These are phyloP conservation scores for Byssoonygena ceratinophila DNA, from an alignment of 2,329 filamentous ascomycete genomes.

Conservation along the genomic window DNA sequence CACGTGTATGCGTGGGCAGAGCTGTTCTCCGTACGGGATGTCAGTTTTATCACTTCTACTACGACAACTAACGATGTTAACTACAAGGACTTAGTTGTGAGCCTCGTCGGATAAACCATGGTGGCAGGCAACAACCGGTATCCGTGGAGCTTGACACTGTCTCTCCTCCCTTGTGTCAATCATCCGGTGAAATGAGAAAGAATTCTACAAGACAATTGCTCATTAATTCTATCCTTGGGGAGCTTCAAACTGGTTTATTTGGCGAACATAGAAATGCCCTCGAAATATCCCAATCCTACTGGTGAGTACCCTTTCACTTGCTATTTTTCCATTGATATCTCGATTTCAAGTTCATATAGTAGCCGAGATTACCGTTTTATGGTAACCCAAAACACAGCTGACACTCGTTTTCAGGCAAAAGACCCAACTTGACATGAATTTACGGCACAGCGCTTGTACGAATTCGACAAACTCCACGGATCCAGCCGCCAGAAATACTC, in stretches of 20 bases:
- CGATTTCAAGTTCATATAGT: no score
- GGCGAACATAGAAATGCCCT: not conserved
- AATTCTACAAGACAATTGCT: not conserved
- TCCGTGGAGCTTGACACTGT: constrained; percentile 1
- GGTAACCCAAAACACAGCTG: no score
- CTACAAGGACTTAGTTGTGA: not conserved
- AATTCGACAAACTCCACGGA: not conserved
- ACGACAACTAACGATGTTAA: not conserved
- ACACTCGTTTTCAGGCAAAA: not conserved
- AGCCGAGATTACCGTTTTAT: no score
- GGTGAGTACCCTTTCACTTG: not conserved
- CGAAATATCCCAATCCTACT: not conserved
- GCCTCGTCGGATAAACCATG: not conserved
- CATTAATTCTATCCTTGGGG: not conserved
- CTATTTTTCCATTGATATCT: no score
- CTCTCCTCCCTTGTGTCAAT: not conserved
- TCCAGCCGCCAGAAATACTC: not conserved
- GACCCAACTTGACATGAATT: not conserved
- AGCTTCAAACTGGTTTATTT: not conserved
- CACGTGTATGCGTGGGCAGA: constrained; percentile 12
- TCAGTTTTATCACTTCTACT: not conserved
- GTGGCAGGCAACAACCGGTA: not conserved
- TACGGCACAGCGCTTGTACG: not conserved
- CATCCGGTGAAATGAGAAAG: not conserved
- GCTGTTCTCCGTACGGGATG: constrained; percentile 11